Base-by-base conservation (phyloP, 2,329 filamentous ascomycete genomes). In the Tolypocladium ophioglossoides region DNA sequence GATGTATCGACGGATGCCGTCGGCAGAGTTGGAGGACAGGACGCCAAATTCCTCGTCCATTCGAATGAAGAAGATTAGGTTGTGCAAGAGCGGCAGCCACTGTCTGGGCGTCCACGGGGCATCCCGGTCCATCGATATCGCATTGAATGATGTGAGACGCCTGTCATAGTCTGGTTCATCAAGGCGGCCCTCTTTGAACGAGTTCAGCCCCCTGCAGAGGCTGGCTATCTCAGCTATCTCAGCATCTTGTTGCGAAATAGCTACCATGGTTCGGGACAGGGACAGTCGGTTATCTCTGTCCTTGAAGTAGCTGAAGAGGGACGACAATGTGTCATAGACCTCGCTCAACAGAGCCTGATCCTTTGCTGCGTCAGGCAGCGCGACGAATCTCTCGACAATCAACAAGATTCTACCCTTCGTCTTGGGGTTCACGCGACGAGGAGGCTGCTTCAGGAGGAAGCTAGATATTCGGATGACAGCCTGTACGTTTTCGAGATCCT, bases 31-130 rank as follows among this genome's bases (percentile, higher is more conserved):
- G 2, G 80, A 78, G 0, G 82, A 78, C 16, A 96, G 74, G 50
- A 96, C 88, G 48, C 89, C 88, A 59, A 95, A 85, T 67, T 99
- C 94, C 58, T 96, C 90, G 54, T 90, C 86, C 59, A 92, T 83
- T 59, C 84, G 85, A 59, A 96, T 85, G 65, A 87, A 94, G 70
- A 86, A 97, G 2, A 96, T 77, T 74, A 95, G 81, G 65, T 97
- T 99, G 71, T 91, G 87, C 12, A 97, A 72, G 22, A 99, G 71
- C 7, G 94, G 91, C 52, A 85, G 79, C 92, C 94, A 99, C 68
- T 96, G 88, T 55, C 80, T 79, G 1, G 84, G 72, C 0, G 80
- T 85, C 57, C 91, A 82, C 0, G 75, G 70, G 1, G 66, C 66
- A 39, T 82, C 82, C n/a, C 79, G 73, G 3, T 80, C 72, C 41